Evolutionary conservation across 768 basidiomycete species (phyloP).

Genomic region (Sporobolomyces pararoseus): DNA sequence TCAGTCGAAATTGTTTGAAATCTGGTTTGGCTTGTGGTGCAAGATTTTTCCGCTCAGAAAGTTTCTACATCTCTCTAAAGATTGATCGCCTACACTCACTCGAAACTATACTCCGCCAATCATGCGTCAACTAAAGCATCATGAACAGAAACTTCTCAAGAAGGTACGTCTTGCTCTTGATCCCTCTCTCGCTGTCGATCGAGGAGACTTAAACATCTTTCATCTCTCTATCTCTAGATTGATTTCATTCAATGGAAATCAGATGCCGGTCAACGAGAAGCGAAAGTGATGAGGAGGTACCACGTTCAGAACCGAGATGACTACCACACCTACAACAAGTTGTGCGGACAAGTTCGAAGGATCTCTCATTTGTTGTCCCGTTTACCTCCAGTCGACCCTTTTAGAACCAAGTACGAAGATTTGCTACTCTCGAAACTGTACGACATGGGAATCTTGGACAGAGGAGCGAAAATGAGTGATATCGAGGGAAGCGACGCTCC

Average conservation of each 20-base stretch:
- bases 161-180: constrained; percentile 26
- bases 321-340: constrained; percentile 76
- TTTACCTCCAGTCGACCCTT: constrained; percentile 83
- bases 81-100: neutral
- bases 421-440: constrained; percentile 90
- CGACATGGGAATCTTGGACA: constrained; percentile 89
- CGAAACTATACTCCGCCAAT: neutral
- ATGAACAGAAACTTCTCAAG: constrained; percentile 64
- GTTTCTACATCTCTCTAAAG: too few relatives aligned
- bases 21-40: neutral
- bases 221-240: constrained; percentile 56
- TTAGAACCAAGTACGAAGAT: constrained; percentile 74
- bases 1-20: neutral
- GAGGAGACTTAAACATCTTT: neutral
- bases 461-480: constrained; percentile 83
- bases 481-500: constrained; percentile 50
- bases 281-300: constrained; percentile 89
- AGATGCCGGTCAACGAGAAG: constrained; percentile 83
- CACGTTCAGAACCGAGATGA: constrained; percentile 72
- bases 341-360: constrained; percentile 79
- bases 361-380: constrained; percentile 81
- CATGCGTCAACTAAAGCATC: constrained; percentile 89
- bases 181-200: neutral
- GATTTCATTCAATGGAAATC: constrained; percentile 99
- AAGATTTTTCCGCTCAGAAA: neutral